Base-by-base conservation (phyloP, 768 basidiomycete genomes). In the Phaffia australis region DNA sequence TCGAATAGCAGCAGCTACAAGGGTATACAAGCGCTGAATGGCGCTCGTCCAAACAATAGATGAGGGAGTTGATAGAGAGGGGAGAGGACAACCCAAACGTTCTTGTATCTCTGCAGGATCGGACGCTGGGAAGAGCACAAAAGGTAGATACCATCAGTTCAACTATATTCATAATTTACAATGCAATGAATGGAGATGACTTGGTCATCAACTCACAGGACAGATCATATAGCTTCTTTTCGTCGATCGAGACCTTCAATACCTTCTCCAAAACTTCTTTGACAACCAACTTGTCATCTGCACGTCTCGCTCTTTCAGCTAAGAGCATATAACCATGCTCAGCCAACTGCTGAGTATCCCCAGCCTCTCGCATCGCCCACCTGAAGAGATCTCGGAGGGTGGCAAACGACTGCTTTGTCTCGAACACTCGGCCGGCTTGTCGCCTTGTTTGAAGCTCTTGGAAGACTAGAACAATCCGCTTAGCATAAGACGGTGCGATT, bases 321-420 rank as follows among this genome's bases (percentile, higher is more conserved):
- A 99, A 79, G 15, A 99, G 81, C 93, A 99, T 98, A 77, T 91
- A 98, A 0, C 95, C 95, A 70, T 97, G 89, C 71, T 92, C 85
- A 0, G 94, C 95, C 63, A 99, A 80, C 72, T 95, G 87, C 73
- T 95, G 89, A 74, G 91, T 90, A 11, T 87, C 86, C 58, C 88
- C 78, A 1, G 92, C 91, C 65, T 89, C 88, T 65, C 95, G 80
- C 4, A 86, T 87, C 8, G 92, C 95, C 95, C 95, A 99, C 54
- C 95, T 84, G 78, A 99, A 99, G 21, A 99, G 79, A 74, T 99
- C 95, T 50, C 95, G 88, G 4, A 99, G 82, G 1, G 95, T 99
- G 0, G 89, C 95, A 73, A 97, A 99, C 0, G 92, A 87, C 58
- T 94, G 88, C 76, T 93, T 97, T 74, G 91, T 94, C 77, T 99